A percentile compares a stretch with the other conserved stretches of the same genome.
Conservation (phyloP, 2,329 filamentous ascomycete genomes). For the Fusarium bulbicola region DNA sequence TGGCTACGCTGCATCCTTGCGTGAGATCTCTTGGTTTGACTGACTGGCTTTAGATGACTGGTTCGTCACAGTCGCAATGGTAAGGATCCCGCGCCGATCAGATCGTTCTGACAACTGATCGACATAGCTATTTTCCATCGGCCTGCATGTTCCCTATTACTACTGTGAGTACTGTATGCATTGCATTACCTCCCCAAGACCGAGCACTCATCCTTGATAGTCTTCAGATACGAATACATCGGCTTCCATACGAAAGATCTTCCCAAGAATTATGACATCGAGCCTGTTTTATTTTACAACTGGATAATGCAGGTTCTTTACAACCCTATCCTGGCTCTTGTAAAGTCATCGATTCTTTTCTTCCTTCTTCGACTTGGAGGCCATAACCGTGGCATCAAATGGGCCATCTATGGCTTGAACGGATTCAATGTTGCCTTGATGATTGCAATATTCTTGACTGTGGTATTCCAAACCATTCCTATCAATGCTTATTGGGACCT, state of each 20-base stretch:
- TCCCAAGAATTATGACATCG: slow-evolving; percentile 17
- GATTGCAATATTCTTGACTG: slow-evolving; percentile 49
- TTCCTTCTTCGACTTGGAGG: slow-evolving; percentile 54
- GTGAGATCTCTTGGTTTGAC: not conserved
- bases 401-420: slow-evolving; percentile 48
- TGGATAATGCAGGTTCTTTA: slow-evolving; percentile 47
- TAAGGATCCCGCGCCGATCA: not conserved
- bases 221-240: slow-evolving; percentile 30
- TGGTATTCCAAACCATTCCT: slow-evolving; percentile 53
- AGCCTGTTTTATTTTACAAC: slow-evolving; percentile 35
- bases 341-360: slow-evolving; percentile 57
- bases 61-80: slow-evolving; percentile 28
- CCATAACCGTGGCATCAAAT: slow-evolving; percentile 37
- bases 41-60: slow-evolving; percentile 28
- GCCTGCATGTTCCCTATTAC: slow-evolving; percentile 25
- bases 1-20: no score
- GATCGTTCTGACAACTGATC: not conserved
- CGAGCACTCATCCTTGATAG: not conserved
- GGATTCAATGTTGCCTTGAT: slow-evolving; percentile 40
- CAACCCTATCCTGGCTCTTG: slow-evolving; percentile 56
- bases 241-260: slow-evolving; percentile 19
- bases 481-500: slow-evolving; percentile 48
- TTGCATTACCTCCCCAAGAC: fast-evolving
- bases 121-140: slow-evolving; percentile 23
- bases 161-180: slow-evolving; percentile 2